phyloP scores from a whole-genome alignment of 257 asterid species.

The Euphrasia confusa region DNA sequence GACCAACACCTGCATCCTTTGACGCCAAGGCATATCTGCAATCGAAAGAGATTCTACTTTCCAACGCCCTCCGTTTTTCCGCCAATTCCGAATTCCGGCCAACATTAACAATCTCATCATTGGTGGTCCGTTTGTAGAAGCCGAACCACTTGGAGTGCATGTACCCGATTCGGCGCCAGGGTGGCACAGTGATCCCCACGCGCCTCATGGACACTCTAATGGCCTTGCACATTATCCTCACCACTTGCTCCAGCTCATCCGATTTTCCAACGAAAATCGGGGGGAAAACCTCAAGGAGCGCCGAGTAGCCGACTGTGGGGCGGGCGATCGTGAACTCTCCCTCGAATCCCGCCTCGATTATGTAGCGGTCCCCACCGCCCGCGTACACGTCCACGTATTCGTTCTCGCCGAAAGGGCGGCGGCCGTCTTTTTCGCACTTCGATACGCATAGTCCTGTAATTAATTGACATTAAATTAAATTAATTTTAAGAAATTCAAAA shows the following conservation, averaged over 20 bases:
- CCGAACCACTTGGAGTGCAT: conserved; percentile 66
- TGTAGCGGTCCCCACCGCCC: conserved; percentile 37
- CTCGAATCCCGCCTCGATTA: conserved; percentile 39
- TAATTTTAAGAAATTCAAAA: background rate
- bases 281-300: conserved; percentile 38
- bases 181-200: conserved; percentile 47
- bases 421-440: conserved; percentile 50
- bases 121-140: conserved; percentile 32
- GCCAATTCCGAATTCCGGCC: background rate
- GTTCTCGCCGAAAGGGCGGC: conserved; percentile 37
- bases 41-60: conserved; percentile 20
- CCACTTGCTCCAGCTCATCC: conserved; percentile 44
- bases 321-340: conserved; percentile 60
- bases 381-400: conserved; percentile 49
- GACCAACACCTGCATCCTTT: conserved; percentile 20
- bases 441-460: conserved; percentile 65
- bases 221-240: conserved; percentile 49
- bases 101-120: conserved; percentile 22
- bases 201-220: conserved; percentile 52
- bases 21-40: conserved; percentile 35
- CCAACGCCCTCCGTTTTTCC: background rate
- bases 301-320: conserved; percentile 38
- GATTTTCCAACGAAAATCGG: conserved; percentile 36
- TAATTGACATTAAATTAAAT: background rate
- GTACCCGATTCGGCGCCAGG: conserved; percentile 65